These are phyloP conservation scores for Alternaria sp. DNA, from an alignment of 2,329 filamentous ascomycete genomes.

Conservation along the genomic window DNA sequence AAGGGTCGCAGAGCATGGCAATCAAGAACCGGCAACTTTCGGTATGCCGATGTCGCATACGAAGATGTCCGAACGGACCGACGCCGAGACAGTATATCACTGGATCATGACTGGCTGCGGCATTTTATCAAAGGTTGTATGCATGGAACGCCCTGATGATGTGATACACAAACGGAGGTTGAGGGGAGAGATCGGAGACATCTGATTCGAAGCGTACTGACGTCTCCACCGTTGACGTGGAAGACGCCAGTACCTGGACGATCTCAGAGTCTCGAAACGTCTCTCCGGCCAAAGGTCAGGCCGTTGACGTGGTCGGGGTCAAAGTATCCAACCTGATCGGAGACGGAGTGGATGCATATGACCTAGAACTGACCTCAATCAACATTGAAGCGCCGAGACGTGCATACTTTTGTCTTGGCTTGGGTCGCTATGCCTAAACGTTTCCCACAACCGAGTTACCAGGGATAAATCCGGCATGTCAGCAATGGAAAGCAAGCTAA, in stretches of 20 bases:
- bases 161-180: not conserved
- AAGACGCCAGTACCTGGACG: not conserved
- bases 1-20: not conserved
- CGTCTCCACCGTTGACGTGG: not conserved
- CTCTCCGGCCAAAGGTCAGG: not conserved
- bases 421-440: not conserved
- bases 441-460: not conserved
- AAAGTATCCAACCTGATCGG: not conserved
- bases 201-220: not conserved
- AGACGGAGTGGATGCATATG: not conserved
- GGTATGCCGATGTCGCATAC: slow-evolving; percentile 30
- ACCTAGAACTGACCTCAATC: not conserved
- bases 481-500: not conserved
- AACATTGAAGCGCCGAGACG: not conserved
- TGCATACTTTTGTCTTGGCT: not conserved
- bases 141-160: not conserved
- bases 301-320: not conserved
- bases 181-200: not conserved
- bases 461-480: not conserved
- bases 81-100: not conserved
- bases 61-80: slow-evolving; percentile 16
- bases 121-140: not conserved
- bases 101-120: not conserved
- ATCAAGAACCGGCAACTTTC: slow-evolving; percentile 11
- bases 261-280: not conserved